Percentiles rank a stretch among this genome's conserved stretches.
These are phyloP conservation scores for Mycena crocata DNA, from an alignment of 768 basidiomycete genomes.

Conservation along the genomic window DNA sequence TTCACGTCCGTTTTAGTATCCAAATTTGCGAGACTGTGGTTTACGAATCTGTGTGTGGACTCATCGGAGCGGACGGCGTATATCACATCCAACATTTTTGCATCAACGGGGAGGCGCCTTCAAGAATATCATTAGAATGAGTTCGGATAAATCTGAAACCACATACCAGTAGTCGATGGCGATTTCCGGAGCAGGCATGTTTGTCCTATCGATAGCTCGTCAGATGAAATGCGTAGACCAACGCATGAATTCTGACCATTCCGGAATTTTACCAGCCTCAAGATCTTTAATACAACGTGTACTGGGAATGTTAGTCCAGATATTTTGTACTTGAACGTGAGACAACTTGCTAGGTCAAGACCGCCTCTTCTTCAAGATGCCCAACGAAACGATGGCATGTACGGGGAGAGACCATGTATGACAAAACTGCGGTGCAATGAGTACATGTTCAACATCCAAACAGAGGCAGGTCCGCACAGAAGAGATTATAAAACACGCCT, in stretches of 20 bases:
- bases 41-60: slow-evolving; percentile 93
- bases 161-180: slow-evolving; percentile 89
- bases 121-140: not conserved
- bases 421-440: slow-evolving; percentile 62
- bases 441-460: slow-evolving; percentile 16
- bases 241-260: slow-evolving; percentile 63
- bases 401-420: slow-evolving; percentile 81
- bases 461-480: slow-evolving; percentile 64
- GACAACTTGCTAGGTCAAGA: slow-evolving; percentile 82
- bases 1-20: slow-evolving; percentile 83
- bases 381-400: slow-evolving; percentile 93
- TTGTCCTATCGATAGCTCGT: slow-evolving; percentile 56
- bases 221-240: not conserved
- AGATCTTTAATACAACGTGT: slow-evolving; percentile 88
- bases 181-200: slow-evolving; percentile 84
- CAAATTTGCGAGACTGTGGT: slow-evolving; percentile 94
- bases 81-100: slow-evolving; percentile 88
- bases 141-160: not conserved
- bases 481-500: slow-evolving; percentile 90
- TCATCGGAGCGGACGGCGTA: slow-evolving; percentile 95
- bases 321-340: slow-evolving; percentile 9
- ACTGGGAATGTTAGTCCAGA: slow-evolving; percentile 49
- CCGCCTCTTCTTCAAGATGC: slow-evolving; percentile 95
- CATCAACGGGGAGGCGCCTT: slow-evolving; percentile 72
- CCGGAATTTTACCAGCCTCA: slow-evolving; percentile 82